Evolutionary conservation across 768 basidiomycete species (phyloP).

Genomic region (Clitopilus hobsonii): DNA sequence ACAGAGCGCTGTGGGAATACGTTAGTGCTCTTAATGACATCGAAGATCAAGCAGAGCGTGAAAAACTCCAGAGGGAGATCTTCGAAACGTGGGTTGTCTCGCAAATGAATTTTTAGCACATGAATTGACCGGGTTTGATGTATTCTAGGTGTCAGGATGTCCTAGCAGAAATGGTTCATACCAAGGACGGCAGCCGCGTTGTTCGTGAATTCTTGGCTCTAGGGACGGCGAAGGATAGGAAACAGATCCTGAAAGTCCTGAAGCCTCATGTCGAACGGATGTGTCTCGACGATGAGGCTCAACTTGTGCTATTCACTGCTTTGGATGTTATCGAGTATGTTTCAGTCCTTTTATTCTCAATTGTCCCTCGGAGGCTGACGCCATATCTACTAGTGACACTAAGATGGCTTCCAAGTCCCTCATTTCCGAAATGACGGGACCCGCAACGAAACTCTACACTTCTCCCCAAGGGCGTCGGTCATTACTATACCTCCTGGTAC

Average conservation of each 20-base stretch:
- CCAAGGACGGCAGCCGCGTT: conserved; percentile 83
- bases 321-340: conserved; percentile 86
- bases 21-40: conserved; percentile 54
- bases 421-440: conserved; percentile 59
- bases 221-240: conserved; percentile 90
- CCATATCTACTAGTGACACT: conserved; percentile 59
- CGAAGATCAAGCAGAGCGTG: conserved; percentile 60
- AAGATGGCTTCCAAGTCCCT: conserved; percentile 83
- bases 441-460: conserved; percentile 52
- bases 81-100: conserved; percentile 62
- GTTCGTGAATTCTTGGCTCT: conserved; percentile 82
- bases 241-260: conserved; percentile 84
- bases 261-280: conserved; percentile 89
- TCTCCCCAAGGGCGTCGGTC: conserved; percentile 77
- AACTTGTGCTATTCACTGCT: conserved; percentile 84
- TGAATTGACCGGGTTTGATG: background rate
- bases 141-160: conserved; percentile 69
- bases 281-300: conserved; percentile 86
- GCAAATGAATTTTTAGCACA: background rate
- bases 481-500: conserved; percentile 77
- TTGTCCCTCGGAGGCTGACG: background rate
- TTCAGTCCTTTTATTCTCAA: background rate
- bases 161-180: conserved; percentile 91
- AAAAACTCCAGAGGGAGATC: conserved; percentile 73
- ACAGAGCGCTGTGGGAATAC: conserved; percentile 86